Evolutionary conservation across 2,329 filamentous ascomycete species (phyloP).

Genomic region (Dactylellina haptotyla): DNA sequence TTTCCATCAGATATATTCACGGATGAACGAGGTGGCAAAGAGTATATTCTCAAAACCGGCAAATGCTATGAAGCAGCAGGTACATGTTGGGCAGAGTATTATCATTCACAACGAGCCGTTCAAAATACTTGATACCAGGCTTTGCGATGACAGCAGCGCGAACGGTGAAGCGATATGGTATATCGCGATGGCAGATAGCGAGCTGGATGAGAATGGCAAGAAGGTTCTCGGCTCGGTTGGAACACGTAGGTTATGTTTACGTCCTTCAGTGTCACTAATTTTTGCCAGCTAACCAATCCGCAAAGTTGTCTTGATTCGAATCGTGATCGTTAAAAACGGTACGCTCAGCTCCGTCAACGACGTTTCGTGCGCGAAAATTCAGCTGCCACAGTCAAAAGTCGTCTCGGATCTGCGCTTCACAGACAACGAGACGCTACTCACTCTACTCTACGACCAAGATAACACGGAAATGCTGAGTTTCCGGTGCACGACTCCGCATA

Average conservation of each 20-base stretch:
- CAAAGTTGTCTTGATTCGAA: constrained; percentile 56
- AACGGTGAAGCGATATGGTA: constrained; percentile 48
- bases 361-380: constrained; percentile 55
- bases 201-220: constrained; percentile 46
- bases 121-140: constrained; percentile 53
- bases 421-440: constrained; percentile 57
- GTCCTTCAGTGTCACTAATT: not conserved
- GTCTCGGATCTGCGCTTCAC: constrained; percentile 57
- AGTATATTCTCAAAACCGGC: constrained; percentile 58
- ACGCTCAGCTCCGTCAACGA: constrained; percentile 57
- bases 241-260: constrained; percentile 14
- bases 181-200: constrained; percentile 49
- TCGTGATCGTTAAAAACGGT: constrained; percentile 56
- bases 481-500: constrained; percentile 35
- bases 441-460: constrained; percentile 56
- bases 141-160: constrained; percentile 54
- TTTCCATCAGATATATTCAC: constrained; percentile 55
- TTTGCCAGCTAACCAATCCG: not conserved
- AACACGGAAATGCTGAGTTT: constrained; percentile 47
- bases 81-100: constrained; percentile 57
- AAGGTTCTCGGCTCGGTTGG: constrained; percentile 26
- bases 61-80: constrained; percentile 58
- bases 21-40: constrained; percentile 57
- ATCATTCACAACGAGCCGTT: constrained; percentile 55
- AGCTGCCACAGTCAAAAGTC: constrained; percentile 34